Percentiles rank a stretch among this genome's conserved stretches.
phyloP scores from a whole-genome alignment of 108 stramenopile genomes.

The Discostella stelligeroides region DNA sequence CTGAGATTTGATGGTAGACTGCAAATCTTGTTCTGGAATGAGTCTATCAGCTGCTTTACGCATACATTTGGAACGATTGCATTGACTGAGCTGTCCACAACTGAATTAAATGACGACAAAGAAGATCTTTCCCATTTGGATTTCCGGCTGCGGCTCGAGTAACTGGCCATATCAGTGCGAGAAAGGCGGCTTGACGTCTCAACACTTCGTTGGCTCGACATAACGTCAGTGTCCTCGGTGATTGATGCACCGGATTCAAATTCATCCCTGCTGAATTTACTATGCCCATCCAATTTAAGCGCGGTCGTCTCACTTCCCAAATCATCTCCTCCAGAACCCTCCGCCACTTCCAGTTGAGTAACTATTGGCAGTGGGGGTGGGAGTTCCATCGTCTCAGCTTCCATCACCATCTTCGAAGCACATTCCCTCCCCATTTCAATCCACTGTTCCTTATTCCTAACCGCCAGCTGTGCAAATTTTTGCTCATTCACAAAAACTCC shows the following conservation, averaged over 20 bases:
- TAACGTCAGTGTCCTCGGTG: slow-evolving; percentile 7
- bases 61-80: slow-evolving; percentile 23
- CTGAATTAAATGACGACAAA: neutral
- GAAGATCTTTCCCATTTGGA: neutral
- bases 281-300: neutral
- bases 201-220: slow-evolving; percentile 4
- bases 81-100: slow-evolving; percentile 32
- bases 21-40: slow-evolving; percentile 7
- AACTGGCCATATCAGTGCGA: neutral
- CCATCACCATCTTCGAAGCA: slow-evolving; percentile 18
- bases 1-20: neutral
- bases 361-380: slow-evolving; percentile 20
- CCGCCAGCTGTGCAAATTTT: slow-evolving; percentile 27
- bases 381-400: slow-evolving; percentile 15
- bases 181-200: slow-evolving; percentile 12
- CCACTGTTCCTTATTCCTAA: slow-evolving; percentile 28
- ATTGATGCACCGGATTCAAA: neutral
- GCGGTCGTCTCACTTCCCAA: neutral
- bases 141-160: neutral
- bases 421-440: slow-evolving; percentile 22
- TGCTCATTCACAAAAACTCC: slow-evolving; percentile 17
- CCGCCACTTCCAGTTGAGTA: neutral
- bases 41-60: slow-evolving; percentile 26
- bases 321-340: neutral
- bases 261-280: neutral